Base-by-base conservation (phyloP, 208 protist genomes). In the Acanthamoeba lenticulata region DNA sequence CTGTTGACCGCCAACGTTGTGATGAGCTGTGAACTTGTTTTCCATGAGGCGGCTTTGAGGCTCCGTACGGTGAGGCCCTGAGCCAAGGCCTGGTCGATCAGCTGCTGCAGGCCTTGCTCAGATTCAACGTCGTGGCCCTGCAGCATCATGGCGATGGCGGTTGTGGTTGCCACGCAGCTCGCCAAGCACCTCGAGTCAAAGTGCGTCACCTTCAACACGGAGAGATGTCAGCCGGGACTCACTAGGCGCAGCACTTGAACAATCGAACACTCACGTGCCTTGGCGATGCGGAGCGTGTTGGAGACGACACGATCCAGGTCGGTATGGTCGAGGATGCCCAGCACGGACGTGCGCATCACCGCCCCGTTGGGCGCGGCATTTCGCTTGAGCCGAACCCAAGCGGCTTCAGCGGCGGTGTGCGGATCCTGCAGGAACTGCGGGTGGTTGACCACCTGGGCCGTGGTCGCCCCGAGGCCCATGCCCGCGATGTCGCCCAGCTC, bases 271-370 rank as follows among this genome's bases (percentile, higher is more conserved):
- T 27, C 21, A 42, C 19, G 17, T 36, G 27, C 67, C 44, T 92
- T 69, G 52, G 88, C 88, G 17, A 92, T 92, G 24, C 88, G 52
- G 0, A 94, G 21, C 7, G 95, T 81, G 34, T 97, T 96, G 7
- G 21, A 52, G 21, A 83, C 21, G 24, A 97, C 95, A 24, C 1
- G 19, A 17, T 94, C 49, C 13, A 57, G 4, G 17, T 96, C 27
- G 44, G 83, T 52, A 29, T 92, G 86, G n/a, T 95, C 7, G 3
- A 90, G 17, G 9, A 83, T 65, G 0, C 92, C 96, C n/a, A 96
- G 4, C 15, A 97, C 83, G 0, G 95, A 83, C 2, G 96, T 97
- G 57, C 96, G 67, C 96, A 97, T 97, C 1, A 97, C 55, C 21
- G 94, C 52, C 3, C 96, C 96, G 49, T 97, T 97, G 47, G 95